Conservation (phyloP, 192 early-diverging fungal species). For the Nowakowskiella sp. region DNA sequence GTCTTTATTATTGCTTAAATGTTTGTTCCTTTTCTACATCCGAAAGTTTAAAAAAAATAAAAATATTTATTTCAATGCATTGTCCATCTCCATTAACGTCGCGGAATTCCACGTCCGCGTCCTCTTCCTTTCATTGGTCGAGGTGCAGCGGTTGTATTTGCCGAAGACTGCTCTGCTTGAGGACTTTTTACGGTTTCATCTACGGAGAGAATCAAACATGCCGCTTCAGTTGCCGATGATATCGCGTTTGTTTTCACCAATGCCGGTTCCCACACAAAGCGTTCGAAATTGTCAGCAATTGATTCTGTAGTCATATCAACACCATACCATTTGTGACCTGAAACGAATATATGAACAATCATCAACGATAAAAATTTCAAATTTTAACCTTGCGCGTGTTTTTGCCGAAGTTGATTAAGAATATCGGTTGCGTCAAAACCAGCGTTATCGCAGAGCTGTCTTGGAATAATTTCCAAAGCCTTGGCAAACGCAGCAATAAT, state of each 20-base stretch:
- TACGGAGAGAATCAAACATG: slow-evolving; percentile 89
- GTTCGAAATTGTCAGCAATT: slow-evolving; percentile 81
- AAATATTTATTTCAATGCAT: no score
- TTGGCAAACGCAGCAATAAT: slow-evolving; percentile 90
- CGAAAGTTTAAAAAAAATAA: no score
- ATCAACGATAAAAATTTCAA: neutral
- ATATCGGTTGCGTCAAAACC: slow-evolving; percentile 98
- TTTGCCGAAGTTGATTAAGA: slow-evolving; percentile 91
- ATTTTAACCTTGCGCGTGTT: slow-evolving; percentile 64
- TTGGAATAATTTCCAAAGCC: slow-evolving; percentile 95
- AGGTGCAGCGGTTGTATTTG: slow-evolving; percentile 1
- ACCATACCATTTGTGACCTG: slow-evolving; percentile 76
- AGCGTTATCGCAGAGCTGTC: slow-evolving; percentile 96
- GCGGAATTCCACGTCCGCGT: neutral
- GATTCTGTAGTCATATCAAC: slow-evolving; percentile 85
- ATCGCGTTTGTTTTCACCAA: slow-evolving; percentile 97
- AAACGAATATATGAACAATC: neutral
- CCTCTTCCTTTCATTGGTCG: neutral
- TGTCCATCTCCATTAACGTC: no score
- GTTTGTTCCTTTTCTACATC: no score
- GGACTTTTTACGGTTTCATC: slow-evolving; percentile 97
- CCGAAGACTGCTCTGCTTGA: slow-evolving; percentile 67
- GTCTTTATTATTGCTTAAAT: no score
- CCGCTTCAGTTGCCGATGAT: slow-evolving; percentile 88
- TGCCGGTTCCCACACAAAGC: slow-evolving; percentile 97